A percentile compares a stretch with the other conserved stretches of the same genome.
Conservation (phyloP, 2,329 filamentous ascomycete species). For the Clonostachys sp. region DNA sequence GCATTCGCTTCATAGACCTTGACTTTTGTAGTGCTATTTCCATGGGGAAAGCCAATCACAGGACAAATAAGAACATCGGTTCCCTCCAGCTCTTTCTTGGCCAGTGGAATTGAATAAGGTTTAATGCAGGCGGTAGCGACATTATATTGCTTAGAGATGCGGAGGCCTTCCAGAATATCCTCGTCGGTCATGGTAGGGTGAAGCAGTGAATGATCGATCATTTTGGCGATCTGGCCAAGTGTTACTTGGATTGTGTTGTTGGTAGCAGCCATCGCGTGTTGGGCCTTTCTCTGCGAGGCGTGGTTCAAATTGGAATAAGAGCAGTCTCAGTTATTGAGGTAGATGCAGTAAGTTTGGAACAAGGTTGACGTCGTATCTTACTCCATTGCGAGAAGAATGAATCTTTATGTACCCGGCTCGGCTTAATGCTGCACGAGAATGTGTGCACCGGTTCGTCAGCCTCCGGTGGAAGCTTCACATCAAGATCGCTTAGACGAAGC, state of each 20-base stretch:
- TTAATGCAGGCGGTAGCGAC: conserved; percentile 56
- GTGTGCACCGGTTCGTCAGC: too few species aligned
- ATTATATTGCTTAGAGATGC: conserved; percentile 36
- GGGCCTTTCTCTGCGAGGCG: not conserved
- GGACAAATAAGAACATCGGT: conserved; percentile 46
- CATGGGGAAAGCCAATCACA: conserved; percentile 58
- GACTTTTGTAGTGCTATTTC: conserved; percentile 46
- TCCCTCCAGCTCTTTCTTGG: conserved; percentile 38
- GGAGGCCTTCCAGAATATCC: conserved; percentile 43
- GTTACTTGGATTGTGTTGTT: conserved; percentile 30
- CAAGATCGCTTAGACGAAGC: too few species aligned
- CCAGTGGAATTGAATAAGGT: conserved; percentile 47
- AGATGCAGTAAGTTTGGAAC: too few species aligned
- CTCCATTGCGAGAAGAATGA: too few species aligned
- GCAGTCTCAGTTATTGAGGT: too few species aligned
- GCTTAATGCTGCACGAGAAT: too few species aligned
- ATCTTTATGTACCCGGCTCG: too few species aligned
- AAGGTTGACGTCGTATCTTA: too few species aligned
- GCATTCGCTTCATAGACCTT: conserved; percentile 49
- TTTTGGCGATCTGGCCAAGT: conserved; percentile 40
- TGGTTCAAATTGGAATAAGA: too few species aligned
- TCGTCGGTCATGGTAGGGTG: conserved; percentile 57
- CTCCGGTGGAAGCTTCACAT: too few species aligned
- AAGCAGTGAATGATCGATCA: conserved; percentile 58
- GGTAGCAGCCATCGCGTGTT: not conserved